Conservation (phyloP, 176 grass and related monocot species). For the Hordeum vulgare region DNA sequence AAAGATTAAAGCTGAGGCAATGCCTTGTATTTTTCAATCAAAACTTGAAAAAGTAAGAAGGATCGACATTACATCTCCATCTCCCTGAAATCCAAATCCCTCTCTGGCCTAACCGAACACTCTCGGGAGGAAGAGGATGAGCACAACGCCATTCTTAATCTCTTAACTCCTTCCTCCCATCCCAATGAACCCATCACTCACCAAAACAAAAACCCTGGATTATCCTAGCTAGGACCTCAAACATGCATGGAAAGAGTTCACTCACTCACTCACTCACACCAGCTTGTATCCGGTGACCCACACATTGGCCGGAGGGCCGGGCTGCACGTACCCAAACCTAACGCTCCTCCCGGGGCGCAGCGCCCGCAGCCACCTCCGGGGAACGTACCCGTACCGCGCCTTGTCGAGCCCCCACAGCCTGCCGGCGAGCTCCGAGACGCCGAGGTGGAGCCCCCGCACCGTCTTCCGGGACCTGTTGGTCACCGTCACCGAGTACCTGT, state of each 20-base stretch:
- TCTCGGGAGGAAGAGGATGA: neutral
- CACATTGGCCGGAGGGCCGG: constrained; percentile 44
- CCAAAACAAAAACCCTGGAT: neutral
- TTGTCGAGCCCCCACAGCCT: constrained; percentile 71
- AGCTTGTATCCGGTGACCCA: constrained; percentile 74
- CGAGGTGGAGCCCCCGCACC: constrained; percentile 58
- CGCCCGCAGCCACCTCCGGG: constrained; percentile 51
- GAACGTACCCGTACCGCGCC: constrained; percentile 58
- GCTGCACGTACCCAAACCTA: constrained; percentile 74
- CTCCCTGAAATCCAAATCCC: neutral
- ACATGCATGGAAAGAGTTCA: neutral
- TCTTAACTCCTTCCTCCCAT: constrained; percentile 21
- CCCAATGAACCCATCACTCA: neutral
- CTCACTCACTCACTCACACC: constrained; percentile 26
- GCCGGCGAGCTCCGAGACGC: constrained; percentile 47
- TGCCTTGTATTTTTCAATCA: too few relatives aligned
- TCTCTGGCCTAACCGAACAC: neutral
- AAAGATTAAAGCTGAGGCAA: too few relatives aligned
- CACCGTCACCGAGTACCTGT: constrained; percentile 51
- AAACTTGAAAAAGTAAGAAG: neutral
- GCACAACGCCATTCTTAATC: neutral
- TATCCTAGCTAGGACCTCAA: neutral
- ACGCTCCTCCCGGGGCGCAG: constrained; percentile 53
- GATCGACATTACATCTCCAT: neutral
- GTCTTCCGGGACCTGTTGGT: constrained; percentile 75